These are phyloP conservation scores for Euphorbia tirucalli DNA, from an alignment of 345 rosid genomes.

Conservation along the genomic window DNA sequence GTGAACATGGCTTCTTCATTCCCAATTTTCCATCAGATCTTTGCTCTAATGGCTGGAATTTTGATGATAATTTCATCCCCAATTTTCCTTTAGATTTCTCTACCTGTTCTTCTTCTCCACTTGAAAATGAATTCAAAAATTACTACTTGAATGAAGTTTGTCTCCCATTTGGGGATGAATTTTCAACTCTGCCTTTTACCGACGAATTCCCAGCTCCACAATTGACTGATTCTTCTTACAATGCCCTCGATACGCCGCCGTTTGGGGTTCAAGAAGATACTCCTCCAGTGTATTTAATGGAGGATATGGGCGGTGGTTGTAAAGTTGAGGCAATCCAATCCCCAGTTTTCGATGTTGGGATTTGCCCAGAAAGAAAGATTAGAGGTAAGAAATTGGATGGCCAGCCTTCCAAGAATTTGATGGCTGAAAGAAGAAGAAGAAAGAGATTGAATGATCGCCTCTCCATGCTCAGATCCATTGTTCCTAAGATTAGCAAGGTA, in stretches of 20 bases:
- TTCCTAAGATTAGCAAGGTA: conserved; percentile 48
- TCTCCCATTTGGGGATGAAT: conserved; percentile 32
- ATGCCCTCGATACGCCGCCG: conserved; percentile 37
- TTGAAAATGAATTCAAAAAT: conserved; percentile 33
- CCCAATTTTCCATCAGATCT: conserved; percentile 27
- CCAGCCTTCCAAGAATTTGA: conserved; percentile 40
- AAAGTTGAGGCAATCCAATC: conserved; percentile 42
- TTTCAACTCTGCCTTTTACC: conserved; percentile 17
- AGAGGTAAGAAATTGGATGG: conserved; percentile 35
- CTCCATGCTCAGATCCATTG: conserved; percentile 42
- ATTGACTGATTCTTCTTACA: conserved; percentile 38
- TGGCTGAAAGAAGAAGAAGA: conserved; percentile 46
- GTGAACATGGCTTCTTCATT: conserved; percentile 32
- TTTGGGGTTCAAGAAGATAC: conserved; percentile 37
- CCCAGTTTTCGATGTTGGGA: conserved; percentile 34
- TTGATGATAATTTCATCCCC: conserved; percentile 1
- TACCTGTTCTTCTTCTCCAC: conserved; percentile 12
- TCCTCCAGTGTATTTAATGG: conserved; percentile 27
- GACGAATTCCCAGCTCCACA: conserved; percentile 30
- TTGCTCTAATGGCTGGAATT: conserved; percentile 18
- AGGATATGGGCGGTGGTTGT: conserved; percentile 31
- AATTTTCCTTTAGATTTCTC: conserved; percentile 4
- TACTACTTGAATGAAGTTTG: conserved; percentile 29
- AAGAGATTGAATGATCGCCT: conserved; percentile 38
- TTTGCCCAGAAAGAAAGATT: conserved; percentile 31